Conservation (phyloP, 2,329 filamentous ascomycete species). For the Tolypocladium sp. region DNA sequence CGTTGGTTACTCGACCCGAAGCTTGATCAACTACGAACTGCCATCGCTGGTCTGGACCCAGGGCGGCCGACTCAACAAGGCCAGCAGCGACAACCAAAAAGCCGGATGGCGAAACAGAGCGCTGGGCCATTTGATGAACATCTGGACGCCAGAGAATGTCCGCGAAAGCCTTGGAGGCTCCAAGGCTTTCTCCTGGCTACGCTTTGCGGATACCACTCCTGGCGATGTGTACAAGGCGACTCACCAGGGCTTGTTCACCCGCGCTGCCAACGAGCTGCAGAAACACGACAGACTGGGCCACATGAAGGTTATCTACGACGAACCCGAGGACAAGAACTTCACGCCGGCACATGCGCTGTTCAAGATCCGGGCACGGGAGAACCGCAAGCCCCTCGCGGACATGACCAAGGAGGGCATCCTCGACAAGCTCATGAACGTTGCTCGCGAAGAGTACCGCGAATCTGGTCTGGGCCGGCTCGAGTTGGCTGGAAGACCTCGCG, state of each 20-base stretch:
- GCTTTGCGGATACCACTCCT: slow-evolving; percentile 71
- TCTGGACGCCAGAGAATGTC: slow-evolving; percentile 79
- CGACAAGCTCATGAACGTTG: slow-evolving; percentile 69
- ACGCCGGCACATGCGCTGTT: slow-evolving; percentile 71
- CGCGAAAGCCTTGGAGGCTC: slow-evolving; percentile 49
- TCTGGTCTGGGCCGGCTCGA: slow-evolving; percentile 73
- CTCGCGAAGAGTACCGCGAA: slow-evolving; percentile 52
- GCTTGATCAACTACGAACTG: slow-evolving; percentile 72
- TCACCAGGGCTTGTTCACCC: slow-evolving; percentile 62
- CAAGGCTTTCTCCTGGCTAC: slow-evolving; percentile 78
- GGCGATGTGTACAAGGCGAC: slow-evolving; percentile 63
- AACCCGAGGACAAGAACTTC: slow-evolving; percentile 50
- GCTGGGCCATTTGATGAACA: slow-evolving; percentile 74
- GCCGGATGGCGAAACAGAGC: slow-evolving; percentile 77
- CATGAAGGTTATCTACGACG: slow-evolving; percentile 63
- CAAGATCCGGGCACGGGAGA: slow-evolving; percentile 64
- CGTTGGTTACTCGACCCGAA: slow-evolving; percentile 82
- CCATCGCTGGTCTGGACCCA: slow-evolving; percentile 78
- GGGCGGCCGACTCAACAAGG: slow-evolving; percentile 64
- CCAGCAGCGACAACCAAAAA: slow-evolving; percentile 61
- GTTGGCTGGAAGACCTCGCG: slow-evolving; percentile 67
- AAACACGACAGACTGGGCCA: slow-evolving; percentile 52
- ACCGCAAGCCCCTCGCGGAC: slow-evolving; percentile 58
- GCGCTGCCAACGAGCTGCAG: slow-evolving; percentile 52
- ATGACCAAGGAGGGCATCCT: slow-evolving; percentile 66